A percentile compares a stretch with the other conserved stretches of the same genome.
Evolutionary conservation across 2,329 filamentous ascomycete species (phyloP).

Genomic region (Sarocladium oryzae): DNA sequence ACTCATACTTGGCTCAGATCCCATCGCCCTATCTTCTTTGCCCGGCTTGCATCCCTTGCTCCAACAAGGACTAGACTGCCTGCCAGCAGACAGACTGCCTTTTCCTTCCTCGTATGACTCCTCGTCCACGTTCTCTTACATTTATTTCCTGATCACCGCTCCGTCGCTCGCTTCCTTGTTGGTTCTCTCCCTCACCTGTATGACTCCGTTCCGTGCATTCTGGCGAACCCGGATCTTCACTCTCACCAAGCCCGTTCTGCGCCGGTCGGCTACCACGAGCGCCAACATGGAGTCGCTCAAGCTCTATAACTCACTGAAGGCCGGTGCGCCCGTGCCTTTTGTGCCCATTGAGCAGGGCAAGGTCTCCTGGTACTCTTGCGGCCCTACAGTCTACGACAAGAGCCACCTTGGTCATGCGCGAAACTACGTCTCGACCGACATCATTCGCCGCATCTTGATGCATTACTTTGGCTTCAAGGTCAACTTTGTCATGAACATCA

Average conservation of each 20-base stretch:
- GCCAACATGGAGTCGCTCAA: slow-evolving; percentile 52
- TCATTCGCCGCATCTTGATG: slow-evolving; percentile 65
- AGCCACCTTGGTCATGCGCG: slow-evolving; percentile 67
- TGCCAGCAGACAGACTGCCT: no score
- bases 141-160: slow-evolving; percentile 9
- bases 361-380: slow-evolving; percentile 62
- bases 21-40: background rate
- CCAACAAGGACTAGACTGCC: no score
- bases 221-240: slow-evolving; percentile 22
- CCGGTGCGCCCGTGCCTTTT: slow-evolving; percentile 67
- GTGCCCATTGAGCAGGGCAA: slow-evolving; percentile 64
- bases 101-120: no score
- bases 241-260: slow-evolving; percentile 16
- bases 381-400: slow-evolving; percentile 70
- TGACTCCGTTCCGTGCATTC: slow-evolving; percentile 28
- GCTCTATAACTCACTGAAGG: slow-evolving; percentile 72
- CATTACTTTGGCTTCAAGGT: slow-evolving; percentile 72
- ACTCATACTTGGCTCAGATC: background rate
- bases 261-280: slow-evolving; percentile 21
- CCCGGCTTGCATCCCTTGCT: slow-evolving; percentile 21
- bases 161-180: slow-evolving; percentile 13
- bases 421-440: slow-evolving; percentile 77
- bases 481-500: slow-evolving; percentile 78
- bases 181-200: slow-evolving; percentile 19
- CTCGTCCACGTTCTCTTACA: slow-evolving; percentile 15